phyloP scores from a whole-genome alignment of 129 eudicot species.

The Centrapalus pauciflorus region DNA sequence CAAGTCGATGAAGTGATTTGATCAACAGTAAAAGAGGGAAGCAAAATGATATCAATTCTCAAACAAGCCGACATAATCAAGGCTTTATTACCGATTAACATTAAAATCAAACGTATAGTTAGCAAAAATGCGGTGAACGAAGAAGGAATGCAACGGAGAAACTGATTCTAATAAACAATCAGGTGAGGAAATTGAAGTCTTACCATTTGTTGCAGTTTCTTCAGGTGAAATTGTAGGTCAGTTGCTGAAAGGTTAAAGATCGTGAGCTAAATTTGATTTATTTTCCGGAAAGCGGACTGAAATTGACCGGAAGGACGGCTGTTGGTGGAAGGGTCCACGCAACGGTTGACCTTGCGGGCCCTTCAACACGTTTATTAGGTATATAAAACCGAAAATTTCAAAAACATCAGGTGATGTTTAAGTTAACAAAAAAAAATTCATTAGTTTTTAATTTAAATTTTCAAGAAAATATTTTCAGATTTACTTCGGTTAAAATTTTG shows the following conservation, averaged over 20 bases:
- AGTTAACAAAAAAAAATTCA: too few relatives aligned
- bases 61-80: neutral
- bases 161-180: neutral
- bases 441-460: too few relatives aligned
- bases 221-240: neutral
- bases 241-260: neutral
- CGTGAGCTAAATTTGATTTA: neutral
- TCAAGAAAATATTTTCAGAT: too few relatives aligned
- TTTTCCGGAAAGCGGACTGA: neutral
- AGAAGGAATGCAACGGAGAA: neutral
- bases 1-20: too few relatives aligned
- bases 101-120: neutral
- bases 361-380: slow-evolving; percentile 7
- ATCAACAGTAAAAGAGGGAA: too few relatives aligned
- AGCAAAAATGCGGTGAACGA: neutral
- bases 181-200: neutral
- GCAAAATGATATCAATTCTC: neutral
- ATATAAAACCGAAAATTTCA: too few relatives aligned
- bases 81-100: neutral
- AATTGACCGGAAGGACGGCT: slow-evolving; percentile 5
- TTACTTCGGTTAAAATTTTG: too few relatives aligned
- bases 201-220: slow-evolving; percentile 17
- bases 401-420: too few relatives aligned
- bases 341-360: slow-evolving; percentile 28
- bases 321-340: slow-evolving; percentile 14